Evolutionary conservation across 2,329 filamentous ascomycete species (phyloP), one percentile per base, ranked within the genome.

Genomic region (Scleromitrula shiraiana): DNA sequence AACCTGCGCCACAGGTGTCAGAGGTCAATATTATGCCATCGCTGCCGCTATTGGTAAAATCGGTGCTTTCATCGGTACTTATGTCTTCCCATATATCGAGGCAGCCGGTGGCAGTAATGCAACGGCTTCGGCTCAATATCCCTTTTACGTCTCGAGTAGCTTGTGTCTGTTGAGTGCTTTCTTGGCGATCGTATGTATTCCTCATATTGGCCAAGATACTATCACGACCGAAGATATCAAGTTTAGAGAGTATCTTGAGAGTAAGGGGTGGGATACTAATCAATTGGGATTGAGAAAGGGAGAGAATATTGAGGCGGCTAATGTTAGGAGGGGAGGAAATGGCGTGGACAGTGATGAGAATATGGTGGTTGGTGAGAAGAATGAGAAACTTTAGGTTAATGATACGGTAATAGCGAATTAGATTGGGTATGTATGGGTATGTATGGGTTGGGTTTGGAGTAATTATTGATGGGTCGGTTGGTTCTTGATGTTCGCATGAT

Each of bases 1-100:
- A 71, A 90, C 87, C 2, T 89, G 82, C 59, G 88, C 90, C 0
- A 95, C 90, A 4, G 84, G 85, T 15, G 83, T 96, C n/a, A 78
- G 89, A 32, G 90, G 89, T 2, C 79, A 86, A 62, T 84, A 83
- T 66, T 83, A 84, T 57, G 80, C 83, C 5, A 75, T 87, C 37
- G 84, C 85, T 0, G 85, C 85, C 0, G 84, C 84, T 0, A 60
- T 80, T 2, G 85, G 86, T 52, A 90, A 89, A 66, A 76, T 89
- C 30, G 83, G 83, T 41, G 90, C 88, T 2, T 95, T 95, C 58
- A 80, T 94, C 7, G 90, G 90, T 8, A 88, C 84, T 1, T 90
- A 86, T 59, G 81, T 93, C 10, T 88, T 93, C 61, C 83, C 84
- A 0, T 77, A 88, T 51, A 83, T 89, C 48, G 68, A 72, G 22